Evolutionary conservation across 75 land plant genomes (phyloP).

Genomic region (Selaginella tamariscina): DNA sequence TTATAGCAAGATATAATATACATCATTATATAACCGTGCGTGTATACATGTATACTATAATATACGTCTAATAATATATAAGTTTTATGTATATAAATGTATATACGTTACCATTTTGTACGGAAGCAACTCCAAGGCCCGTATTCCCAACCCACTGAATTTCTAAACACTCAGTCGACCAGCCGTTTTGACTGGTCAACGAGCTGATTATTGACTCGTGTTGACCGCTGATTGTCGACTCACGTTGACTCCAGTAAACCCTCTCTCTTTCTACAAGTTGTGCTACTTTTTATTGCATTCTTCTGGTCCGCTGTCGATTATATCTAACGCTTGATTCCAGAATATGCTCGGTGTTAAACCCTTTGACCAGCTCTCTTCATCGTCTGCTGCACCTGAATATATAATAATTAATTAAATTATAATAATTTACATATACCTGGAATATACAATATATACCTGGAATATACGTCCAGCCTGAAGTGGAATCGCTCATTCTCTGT

Average conservation of each 20-base stretch:
- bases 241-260: conserved; percentile 8
- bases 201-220: neutral
- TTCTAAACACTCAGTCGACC: neutral
- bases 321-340: conserved; percentile 65
- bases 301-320: conserved; percentile 52
- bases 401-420: conserved; percentile 18
- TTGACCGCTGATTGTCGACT: neutral
- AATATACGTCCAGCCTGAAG: conserved; percentile 70
- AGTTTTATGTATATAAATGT: neutral
- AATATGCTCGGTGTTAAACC: conserved; percentile 72
- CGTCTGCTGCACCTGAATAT: conserved; percentile 96
- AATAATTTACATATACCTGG: neutral
- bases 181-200: too few species aligned
- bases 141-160: conserved; percentile 67
- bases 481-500: conserved; percentile 48
- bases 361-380: conserved; percentile 97
- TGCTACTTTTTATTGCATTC: conserved; percentile 68
- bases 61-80: neutral
- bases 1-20: too few species aligned
- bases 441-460: neutral
- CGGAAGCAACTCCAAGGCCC: conserved; percentile 47
- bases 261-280: conserved; percentile 80
- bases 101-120: neutral
- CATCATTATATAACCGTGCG: too few species aligned
- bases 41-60: neutral